Base-by-base conservation (phyloP, 2,329 filamentous ascomycete genomes). In the Trichocomaceae sp. region DNA sequence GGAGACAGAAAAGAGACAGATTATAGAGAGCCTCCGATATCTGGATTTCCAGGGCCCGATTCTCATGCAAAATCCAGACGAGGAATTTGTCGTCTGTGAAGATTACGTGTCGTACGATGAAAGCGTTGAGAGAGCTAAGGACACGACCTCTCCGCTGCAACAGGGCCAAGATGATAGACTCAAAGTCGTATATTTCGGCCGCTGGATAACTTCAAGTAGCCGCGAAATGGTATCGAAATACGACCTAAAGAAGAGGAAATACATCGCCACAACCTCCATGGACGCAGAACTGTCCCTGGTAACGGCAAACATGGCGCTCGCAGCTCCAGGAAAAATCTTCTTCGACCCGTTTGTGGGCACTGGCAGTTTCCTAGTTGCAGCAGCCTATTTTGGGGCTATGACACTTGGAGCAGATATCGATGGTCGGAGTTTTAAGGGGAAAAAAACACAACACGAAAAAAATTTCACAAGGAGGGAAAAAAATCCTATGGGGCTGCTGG, bases 261-360 rank as follows among this genome's bases (percentile, higher is more conserved):
- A 99, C 68, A 97, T 99, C 64, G 90, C 87, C 62, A 97, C 92
- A 0, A 99, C 93, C 0, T 93, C 88, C 46, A 97, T 99, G 93
- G 93, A 99, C 68, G 88, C 92, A 0, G 93, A 97, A 69, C 79
- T 99, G 44, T 88, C 90, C 12, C 79, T 99, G 1, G 77, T 99
- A 20, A 96, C 91, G 0, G 93, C 92, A 1, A 99, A 97, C 66
- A 84, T 99, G 62, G 88, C 89, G 0, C 82, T 88, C 13, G 90
- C 90, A 0, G 85, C 77, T 0, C 87, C 90, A 0, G 92, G 90
- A 0, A 95, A 88, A 66, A 68, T 97, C 2, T 88, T 95, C 64
- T 96, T 92, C 65, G 93, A 99, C 63, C 93, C 93, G 0, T 99
- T 99, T 66, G 90, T 93, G 57, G 93, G 93, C 4, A 97, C 93